A percentile compares a stretch with the other conserved stretches of the same genome.
Evolutionary conservation across 1,139 yeast genomes (phyloP).

Genomic region (Groenewaldozyma sp.): DNA sequence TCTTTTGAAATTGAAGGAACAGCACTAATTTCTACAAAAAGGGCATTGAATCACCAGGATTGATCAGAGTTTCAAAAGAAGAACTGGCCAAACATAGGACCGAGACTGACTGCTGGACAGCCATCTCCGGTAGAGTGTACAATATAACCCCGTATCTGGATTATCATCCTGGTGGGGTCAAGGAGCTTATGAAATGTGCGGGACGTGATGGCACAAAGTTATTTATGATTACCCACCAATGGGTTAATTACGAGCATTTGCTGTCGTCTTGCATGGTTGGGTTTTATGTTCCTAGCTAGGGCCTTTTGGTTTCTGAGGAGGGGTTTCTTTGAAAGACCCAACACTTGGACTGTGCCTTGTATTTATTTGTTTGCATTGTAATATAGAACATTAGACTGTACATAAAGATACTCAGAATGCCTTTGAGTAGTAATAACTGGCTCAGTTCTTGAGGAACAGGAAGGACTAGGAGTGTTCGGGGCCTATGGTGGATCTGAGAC

Average conservation of each 20-base stretch:
- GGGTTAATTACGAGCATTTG: constrained; percentile 83
- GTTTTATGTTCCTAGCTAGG: constrained; percentile 27
- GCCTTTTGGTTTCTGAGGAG: not conserved
- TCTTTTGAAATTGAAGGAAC: not conserved
- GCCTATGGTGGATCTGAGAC: too few species aligned
- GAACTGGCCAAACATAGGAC: constrained; percentile 54
- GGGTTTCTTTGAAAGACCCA: too few species aligned
- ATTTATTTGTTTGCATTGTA: too few species aligned
- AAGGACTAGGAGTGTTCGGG: too few species aligned
- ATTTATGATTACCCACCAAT: constrained; percentile 73
- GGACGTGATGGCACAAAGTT: constrained; percentile 78
- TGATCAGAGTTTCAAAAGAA: constrained; percentile 45
- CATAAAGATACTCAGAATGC: too few species aligned
- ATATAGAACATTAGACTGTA: too few species aligned
- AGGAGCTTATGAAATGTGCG: constrained; percentile 68
- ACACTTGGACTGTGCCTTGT: too few species aligned
- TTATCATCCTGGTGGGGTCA: constrained; percentile 91
- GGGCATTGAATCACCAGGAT: constrained; percentile 21
- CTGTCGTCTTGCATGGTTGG: constrained; percentile 75
- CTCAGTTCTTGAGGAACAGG: too few species aligned
- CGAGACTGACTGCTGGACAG: constrained; percentile 75
- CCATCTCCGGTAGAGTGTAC: constrained; percentile 70
- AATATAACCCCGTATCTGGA: constrained; percentile 72
- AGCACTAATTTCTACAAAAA: constrained; percentile 5
- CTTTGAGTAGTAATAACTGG: too few species aligned